These are phyloP conservation scores for Fusarium sp. DNA, from an alignment of 2,329 filamentous ascomycete species.

Conservation along the genomic window DNA sequence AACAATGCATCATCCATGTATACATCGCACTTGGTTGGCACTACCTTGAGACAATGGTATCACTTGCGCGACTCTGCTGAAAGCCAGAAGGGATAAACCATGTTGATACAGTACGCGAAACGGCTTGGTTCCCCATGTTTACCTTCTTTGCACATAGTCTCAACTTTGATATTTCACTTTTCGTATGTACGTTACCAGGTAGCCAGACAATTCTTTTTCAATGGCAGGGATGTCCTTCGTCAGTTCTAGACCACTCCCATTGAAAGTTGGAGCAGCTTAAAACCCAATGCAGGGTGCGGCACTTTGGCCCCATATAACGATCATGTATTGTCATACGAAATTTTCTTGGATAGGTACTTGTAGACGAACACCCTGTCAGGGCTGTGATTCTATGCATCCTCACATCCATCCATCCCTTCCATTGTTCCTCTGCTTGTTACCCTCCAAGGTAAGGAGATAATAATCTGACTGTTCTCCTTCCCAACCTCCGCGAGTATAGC, in stretches of 20 bases:
- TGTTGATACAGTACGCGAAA: conserved; percentile 24
- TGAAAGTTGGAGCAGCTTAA: conserved; percentile 28
- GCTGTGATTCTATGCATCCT: conserved; percentile 19
- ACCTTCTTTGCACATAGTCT: neutral
- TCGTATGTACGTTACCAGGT: neutral
- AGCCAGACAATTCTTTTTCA: conserved; percentile 13
- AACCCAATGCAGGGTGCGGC: conserved; percentile 37
- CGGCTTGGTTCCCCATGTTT: neutral
- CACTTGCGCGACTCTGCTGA: conserved; percentile 30
- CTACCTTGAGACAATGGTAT: conserved; percentile 40
- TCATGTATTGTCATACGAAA: conserved; percentile 48
- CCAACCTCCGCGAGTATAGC: neutral
- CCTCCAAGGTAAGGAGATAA: conserved; percentile 3
- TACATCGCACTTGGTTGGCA: conserved; percentile 31
- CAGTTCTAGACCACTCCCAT: conserved; percentile 38
- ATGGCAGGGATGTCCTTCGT: conserved; percentile 20
- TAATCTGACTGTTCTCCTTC: conserved; percentile 19
- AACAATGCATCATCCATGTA: conserved; percentile 17
- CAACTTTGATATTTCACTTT: neutral
- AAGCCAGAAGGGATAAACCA: conserved; percentile 6
- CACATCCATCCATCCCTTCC: conserved; percentile 9
- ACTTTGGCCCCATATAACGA: conserved; percentile 48
- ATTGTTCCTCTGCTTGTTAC: conserved; percentile 13
- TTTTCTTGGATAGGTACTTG: conserved; percentile 46
- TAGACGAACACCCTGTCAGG: conserved; percentile 38